Evolutionary conservation across 2,329 filamentous ascomycete genomes (phyloP).

Genomic region (Scytalidium lignicola): DNA sequence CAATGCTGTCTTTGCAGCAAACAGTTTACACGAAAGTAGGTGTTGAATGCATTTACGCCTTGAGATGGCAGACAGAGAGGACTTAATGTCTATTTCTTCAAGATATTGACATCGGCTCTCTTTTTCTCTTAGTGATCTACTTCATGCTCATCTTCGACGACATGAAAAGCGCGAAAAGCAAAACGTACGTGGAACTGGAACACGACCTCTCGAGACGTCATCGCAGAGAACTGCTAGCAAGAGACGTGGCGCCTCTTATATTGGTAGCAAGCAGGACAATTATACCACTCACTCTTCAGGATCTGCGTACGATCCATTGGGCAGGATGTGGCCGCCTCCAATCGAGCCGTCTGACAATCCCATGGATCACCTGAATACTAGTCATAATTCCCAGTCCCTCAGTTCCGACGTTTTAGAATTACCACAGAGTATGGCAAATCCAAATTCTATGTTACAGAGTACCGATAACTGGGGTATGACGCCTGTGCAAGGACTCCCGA

Average conservation of each 20-base stretch:
- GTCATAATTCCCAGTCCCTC: too few relatives aligned
- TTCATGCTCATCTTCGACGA: slow-evolving; percentile 18
- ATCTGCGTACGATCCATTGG: not conserved
- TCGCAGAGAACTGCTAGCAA: not conserved
- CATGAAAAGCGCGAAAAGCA: slow-evolving; percentile 8
- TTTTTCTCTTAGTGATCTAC: slow-evolving; percentile 12
- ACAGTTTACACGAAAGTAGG: slow-evolving; percentile 18
- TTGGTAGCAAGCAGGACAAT: not conserved
- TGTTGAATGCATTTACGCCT: not conserved
- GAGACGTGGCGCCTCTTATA: not conserved
- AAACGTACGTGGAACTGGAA: not conserved
- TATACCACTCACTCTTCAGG: not conserved
- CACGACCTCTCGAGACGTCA: not conserved
- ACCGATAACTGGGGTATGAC: not conserved
- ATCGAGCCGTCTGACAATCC: too few relatives aligned
- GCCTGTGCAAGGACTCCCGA: not conserved
- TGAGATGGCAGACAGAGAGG: not conserved
- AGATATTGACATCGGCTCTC: too few relatives aligned
- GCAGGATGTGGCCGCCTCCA: not conserved
- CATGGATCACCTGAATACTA: too few relatives aligned
- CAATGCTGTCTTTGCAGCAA: slow-evolving; percentile 17
- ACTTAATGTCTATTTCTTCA: too few relatives aligned
- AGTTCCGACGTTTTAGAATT: not conserved
- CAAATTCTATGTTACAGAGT: not conserved
- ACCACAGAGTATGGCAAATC: not conserved